Evolutionary conservation across 169 alveolate species (phyloP).

Genomic region (Amoebophrya sp.): DNA sequence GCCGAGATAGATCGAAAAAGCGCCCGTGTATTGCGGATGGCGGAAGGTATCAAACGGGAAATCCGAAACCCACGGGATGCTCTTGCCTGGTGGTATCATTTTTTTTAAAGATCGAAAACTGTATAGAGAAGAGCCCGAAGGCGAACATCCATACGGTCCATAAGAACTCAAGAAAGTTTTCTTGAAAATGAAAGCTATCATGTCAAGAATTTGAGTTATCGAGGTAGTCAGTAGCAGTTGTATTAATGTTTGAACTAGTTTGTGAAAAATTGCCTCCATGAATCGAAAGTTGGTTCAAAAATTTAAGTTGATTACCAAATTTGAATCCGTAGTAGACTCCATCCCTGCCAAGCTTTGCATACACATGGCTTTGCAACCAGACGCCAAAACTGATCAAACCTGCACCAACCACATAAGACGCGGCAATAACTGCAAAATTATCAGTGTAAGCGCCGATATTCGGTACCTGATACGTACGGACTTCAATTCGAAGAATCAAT

Average conservation of each 20-base stretch:
- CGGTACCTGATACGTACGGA: background rate
- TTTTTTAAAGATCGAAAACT: no score
- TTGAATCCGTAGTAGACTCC: slow-evolving; percentile 21
- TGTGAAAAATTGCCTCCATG: background rate
- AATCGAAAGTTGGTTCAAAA: background rate
- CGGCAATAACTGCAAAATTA: background rate
- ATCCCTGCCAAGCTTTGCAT: background rate
- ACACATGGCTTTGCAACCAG: background rate
- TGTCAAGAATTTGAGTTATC: no score
- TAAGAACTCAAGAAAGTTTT: no score
- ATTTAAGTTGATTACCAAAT: background rate
- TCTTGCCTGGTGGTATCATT: background rate
- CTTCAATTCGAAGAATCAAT: no score
- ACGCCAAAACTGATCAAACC: background rate
- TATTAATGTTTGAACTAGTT: no score
- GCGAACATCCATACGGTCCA: no score
- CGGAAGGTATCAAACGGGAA: background rate
- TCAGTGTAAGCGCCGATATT: background rate
- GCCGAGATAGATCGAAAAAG: background rate
- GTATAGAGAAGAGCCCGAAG: no score
- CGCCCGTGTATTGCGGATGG: slow-evolving; percentile 10
- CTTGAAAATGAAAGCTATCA: no score
- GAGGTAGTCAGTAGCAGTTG: no score
- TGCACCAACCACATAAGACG: background rate
- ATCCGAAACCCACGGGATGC: slow-evolving; percentile 13